phyloP scores from a whole-genome alignment of 169 alveolate genomes.

The Babesia bovis region DNA sequence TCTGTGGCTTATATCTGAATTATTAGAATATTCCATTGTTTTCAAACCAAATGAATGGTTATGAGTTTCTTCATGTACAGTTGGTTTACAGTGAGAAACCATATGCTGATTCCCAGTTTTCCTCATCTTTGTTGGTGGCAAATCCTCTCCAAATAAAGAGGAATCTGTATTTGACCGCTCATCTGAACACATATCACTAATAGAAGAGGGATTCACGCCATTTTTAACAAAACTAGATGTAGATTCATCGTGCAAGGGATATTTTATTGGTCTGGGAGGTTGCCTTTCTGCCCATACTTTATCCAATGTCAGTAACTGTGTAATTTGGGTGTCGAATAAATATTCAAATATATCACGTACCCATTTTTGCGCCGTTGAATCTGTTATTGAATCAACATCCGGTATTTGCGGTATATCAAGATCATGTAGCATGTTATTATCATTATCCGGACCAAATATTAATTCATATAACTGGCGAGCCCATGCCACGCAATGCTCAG shows the following conservation, averaged over 20 bases:
- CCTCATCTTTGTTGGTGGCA: constrained; percentile 1
- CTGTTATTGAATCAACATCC: neutral
- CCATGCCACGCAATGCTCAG: constrained; percentile 99
- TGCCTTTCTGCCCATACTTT: constrained; percentile 24
- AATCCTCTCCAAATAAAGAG: neutral
- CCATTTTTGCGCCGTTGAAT: constrained; percentile 2
- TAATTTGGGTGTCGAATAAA: constrained; percentile 65
- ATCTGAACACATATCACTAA: neutral
- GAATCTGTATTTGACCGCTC: neutral
- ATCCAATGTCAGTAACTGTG: constrained; percentile 43
- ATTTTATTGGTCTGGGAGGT: neutral
- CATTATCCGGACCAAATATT: constrained; percentile 70
- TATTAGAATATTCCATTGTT: neutral
- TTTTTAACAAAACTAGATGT: neutral
- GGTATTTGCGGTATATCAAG: constrained; percentile 51
- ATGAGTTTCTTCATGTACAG: neutral
- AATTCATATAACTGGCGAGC: constrained; percentile 89
- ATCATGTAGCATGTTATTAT: constrained; percentile 41
- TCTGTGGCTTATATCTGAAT: constrained; percentile 4
- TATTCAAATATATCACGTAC: constrained; percentile 40
- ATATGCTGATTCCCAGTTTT: neutral
- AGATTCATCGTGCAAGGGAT: neutral
- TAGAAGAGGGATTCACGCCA: neutral
- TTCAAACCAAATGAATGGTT: neutral
- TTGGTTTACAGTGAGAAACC: neutral